Base-by-base conservation (phyloP, 768 basidiomycete species). In the Hemileccinum rubropunctum region DNA sequence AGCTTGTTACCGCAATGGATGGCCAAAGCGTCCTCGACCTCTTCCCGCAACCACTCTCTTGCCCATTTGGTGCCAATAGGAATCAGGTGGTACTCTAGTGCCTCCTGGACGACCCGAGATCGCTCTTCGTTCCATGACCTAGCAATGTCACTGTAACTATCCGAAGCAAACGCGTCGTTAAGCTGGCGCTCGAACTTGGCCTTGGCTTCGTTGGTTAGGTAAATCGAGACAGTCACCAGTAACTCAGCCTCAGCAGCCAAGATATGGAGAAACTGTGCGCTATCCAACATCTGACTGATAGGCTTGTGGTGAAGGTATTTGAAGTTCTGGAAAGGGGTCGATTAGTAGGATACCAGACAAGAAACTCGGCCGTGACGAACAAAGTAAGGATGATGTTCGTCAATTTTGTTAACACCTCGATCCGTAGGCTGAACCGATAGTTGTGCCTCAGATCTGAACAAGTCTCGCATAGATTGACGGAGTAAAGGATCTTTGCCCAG, bases 71-170 rank as follows among this genome's bases (percentile, higher is more conserved):
- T 75, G 2, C 84, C 94, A 47, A 82, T 72, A 10, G 94, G 93
- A 35, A 97, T 69, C n/a, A 98, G 76, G 64, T 88, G 82, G 45
- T 88, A 82, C 26, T 90, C 81, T 18, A 97, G 66, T 12, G 85
- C 84, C 51, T 91, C 86, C 49, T 86, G 80, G 39, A 97, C 79
- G 39, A 97, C 81, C 21, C 81, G 79, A 37, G 80, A 75, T 37
- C 97, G 82, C 57, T 95, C 81, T 47, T 80, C 84, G 63, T 98
- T 98, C 97, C 97, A 99, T 11, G 86, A 84, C 53, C 83, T 83
- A 3, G 92, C 88, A 14, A 88, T 80, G 48, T 93, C 91, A 42
- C 86, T 87, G 68, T 88, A 87, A 57, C 82, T 82, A 65, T 93
- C 86, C 3, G 93, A 94, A 30, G 81, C 76, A 68, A 94, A 91